Evolutionary conservation across 2,329 filamentous ascomycete genomes (phyloP).

Genomic region (Teratosphaeriaceae sp.): DNA sequence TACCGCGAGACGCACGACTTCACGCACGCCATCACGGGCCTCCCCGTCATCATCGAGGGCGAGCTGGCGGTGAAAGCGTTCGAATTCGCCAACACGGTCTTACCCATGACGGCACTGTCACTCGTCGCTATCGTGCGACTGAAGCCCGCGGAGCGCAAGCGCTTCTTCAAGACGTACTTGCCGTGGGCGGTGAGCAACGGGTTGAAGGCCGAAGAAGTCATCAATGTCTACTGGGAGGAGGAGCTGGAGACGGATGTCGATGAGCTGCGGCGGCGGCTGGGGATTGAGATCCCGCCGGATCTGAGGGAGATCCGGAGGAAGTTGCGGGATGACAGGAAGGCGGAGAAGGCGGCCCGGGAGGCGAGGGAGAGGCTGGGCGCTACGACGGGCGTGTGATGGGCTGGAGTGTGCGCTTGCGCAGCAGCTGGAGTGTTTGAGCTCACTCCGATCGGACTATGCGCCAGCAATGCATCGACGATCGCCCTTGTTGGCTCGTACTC

Average conservation of each 20-base stretch:
- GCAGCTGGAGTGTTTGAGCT: too few relatives aligned
- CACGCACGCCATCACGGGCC: conserved; percentile 86
- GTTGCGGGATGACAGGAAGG: conserved; percentile 62
- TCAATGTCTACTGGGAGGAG: conserved; percentile 98
- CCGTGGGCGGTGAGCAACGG: conserved; percentile 92
- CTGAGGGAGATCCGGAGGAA: conserved; percentile 68
- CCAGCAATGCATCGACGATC: too few relatives aligned
- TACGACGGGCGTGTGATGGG: conserved; percentile 7
- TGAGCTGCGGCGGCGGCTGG: conserved; percentile 65
- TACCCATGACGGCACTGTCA: conserved; percentile 92
- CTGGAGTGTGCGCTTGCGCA: too few relatives aligned
- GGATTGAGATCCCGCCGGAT: conserved; percentile 85
- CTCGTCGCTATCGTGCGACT: conserved; percentile 63
- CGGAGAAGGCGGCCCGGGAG: conserved; percentile 47
- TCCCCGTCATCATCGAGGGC: conserved; percentile 89
- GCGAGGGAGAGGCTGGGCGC: conserved; percentile 4
- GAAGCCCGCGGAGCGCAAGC: conserved; percentile 55
- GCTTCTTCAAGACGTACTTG: conserved; percentile 69
- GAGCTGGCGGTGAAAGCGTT: conserved; percentile 98
- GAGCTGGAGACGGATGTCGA: conserved; percentile 76
- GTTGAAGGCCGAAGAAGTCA: conserved; percentile 66
- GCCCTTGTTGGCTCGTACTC: too few relatives aligned
- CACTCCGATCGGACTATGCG: too few relatives aligned
- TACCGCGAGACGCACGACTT: conserved; percentile 98
- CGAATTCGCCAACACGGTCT: conserved; percentile 87